These are phyloP conservation scores for Lepidium sativum DNA, from an alignment of 345 rosid species.

Conservation along the genomic window DNA sequence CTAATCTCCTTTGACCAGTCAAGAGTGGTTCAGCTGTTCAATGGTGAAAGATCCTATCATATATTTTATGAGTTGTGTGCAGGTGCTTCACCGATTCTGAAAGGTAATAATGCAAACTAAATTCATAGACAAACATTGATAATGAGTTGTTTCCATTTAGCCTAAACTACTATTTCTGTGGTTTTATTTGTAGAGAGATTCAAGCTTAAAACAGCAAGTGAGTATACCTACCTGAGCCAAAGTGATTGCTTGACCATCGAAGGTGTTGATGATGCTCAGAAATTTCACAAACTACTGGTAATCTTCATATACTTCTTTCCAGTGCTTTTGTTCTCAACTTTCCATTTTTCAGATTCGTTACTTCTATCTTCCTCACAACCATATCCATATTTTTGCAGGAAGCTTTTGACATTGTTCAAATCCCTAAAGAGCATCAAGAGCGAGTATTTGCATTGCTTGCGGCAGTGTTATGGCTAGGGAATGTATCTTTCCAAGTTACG, in stretches of 20 bases:
- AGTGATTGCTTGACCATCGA: slow-evolving; percentile 69
- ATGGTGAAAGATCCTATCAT: slow-evolving; percentile 90
- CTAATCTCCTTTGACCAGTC: slow-evolving; percentile 55
- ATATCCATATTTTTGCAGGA: slow-evolving; percentile 36
- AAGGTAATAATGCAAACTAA: slow-evolving; percentile 43
- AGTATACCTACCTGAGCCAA: slow-evolving; percentile 80
- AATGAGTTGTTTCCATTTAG: neutral
- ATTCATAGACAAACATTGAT: neutral
- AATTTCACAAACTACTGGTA: slow-evolving; percentile 70
- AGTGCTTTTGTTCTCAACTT: neutral
- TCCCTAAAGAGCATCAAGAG: slow-evolving; percentile 68
- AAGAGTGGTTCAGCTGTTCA: slow-evolving; percentile 80
- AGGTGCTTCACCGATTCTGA: slow-evolving; percentile 76
- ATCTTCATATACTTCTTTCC: neutral
- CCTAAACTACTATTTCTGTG: neutral
- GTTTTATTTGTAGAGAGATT: slow-evolving; percentile 51
- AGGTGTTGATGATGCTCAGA: slow-evolving; percentile 68
- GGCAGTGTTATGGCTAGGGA: slow-evolving; percentile 88
- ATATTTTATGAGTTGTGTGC: slow-evolving; percentile 90
- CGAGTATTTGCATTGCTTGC: slow-evolving; percentile 72
- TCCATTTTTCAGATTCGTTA: neutral
- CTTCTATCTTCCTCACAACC: neutral
- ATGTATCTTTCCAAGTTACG: slow-evolving; percentile 62
- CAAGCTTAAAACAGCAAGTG: slow-evolving; percentile 68
- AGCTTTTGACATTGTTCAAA: slow-evolving; percentile 65